Evolutionary conservation across 139 green algal species (phyloP).

Genomic region (Tetraselmis chui): DNA sequence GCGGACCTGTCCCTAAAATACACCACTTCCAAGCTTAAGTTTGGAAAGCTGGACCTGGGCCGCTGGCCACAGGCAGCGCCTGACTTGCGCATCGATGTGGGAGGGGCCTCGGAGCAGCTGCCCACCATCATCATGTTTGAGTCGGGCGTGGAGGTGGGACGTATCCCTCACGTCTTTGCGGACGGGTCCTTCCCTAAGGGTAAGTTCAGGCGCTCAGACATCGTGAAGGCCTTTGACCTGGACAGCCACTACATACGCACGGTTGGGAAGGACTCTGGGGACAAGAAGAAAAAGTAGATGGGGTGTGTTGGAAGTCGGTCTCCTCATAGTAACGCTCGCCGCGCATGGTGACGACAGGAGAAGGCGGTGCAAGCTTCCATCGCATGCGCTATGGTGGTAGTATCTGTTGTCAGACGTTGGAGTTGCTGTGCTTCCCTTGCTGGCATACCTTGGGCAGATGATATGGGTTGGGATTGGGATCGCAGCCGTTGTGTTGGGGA

Average conservation of each 20-base stretch:
- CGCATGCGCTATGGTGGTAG: too few relatives aligned
- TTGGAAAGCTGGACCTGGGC: conserved; percentile 39
- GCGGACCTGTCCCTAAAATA: conserved; percentile 37
- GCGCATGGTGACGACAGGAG: too few relatives aligned
- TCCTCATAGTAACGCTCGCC: too few relatives aligned
- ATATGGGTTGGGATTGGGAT: too few relatives aligned
- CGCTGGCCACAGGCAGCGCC: conserved; percentile 34
- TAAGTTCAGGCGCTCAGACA: conserved; percentile 26
- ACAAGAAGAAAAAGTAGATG: conserved; percentile 3
- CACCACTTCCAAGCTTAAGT: conserved; percentile 24
- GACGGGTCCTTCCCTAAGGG: conserved; percentile 28
- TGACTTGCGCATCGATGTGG: conserved; percentile 15
- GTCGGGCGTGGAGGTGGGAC: conserved; percentile 32
- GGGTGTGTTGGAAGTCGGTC: too few relatives aligned
- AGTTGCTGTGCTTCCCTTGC: too few relatives aligned
- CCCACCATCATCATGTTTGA: conserved; percentile 57
- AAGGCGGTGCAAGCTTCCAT: too few relatives aligned
- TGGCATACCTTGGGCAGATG: too few relatives aligned
- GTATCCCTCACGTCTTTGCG: conserved; percentile 46
- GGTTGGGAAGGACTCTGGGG: not conserved
- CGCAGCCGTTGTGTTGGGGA: too few relatives aligned
- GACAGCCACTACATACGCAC: conserved; percentile 18
- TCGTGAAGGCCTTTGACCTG: conserved; percentile 41
- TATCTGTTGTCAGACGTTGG: too few relatives aligned
- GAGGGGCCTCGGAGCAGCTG: conserved; percentile 25